phyloP scores from a whole-genome alignment of 441 rosid genomes.

The Corymbia citriodora region DNA sequence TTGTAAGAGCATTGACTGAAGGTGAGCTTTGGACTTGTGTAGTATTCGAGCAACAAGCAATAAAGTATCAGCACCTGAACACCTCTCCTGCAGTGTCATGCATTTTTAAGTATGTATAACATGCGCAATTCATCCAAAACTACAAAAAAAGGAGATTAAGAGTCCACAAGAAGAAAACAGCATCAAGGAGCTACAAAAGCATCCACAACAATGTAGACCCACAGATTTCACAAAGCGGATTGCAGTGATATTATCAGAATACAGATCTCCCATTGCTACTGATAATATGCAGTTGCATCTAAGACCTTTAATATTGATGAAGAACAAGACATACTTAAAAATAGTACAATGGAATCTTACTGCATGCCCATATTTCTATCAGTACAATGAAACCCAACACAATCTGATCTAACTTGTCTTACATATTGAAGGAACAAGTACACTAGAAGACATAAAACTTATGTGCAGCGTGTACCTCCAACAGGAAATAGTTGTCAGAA shows the following conservation, averaged over 20 bases:
- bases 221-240: not conserved
- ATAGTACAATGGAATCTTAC: not conserved
- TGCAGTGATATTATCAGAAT: not conserved
- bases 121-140: not conserved
- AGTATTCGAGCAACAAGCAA: conserved; percentile 81
- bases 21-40: conserved; percentile 84
- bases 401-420: not conserved
- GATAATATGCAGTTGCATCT: not conserved
- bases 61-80: conserved; percentile 73
- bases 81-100: conserved; percentile 80
- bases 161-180: not conserved
- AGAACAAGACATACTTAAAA: not conserved
- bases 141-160: not conserved
- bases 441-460: not conserved
- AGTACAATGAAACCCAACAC: not conserved
- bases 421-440: not conserved
- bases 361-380: not conserved
- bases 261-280: not conserved
- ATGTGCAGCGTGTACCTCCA: not conserved
- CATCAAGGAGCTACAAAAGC: not conserved
- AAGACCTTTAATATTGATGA: not conserved
- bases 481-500: not conserved
- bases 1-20: conserved; percentile 82
- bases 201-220: not conserved
- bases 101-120: conserved; percentile 1